Percentiles rank a stretch among this genome's conserved stretches.
Conservation (phyloP, 257 asterid genomes). For the Avicennia marina region DNA sequence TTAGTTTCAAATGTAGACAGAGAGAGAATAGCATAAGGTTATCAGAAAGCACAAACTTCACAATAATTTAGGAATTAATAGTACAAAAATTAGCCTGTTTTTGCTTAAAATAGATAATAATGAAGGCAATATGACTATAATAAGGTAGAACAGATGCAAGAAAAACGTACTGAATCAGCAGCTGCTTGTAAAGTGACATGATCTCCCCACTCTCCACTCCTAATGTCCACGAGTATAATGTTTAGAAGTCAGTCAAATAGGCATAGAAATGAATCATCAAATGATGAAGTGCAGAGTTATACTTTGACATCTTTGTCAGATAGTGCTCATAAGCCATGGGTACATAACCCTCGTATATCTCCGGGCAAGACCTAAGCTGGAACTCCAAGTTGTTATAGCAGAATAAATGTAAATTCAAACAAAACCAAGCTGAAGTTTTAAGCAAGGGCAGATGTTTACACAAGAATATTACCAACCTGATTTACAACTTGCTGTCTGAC, state of each 20-base stretch:
- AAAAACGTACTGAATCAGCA: slow-evolving; percentile 75
- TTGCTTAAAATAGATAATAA: neutral
- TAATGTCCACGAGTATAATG: slow-evolving; percentile 25
- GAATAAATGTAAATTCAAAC: slow-evolving; percentile 19
- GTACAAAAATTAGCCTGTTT: too few species aligned
- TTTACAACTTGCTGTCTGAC: slow-evolving; percentile 85
- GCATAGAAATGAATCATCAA: slow-evolving; percentile 18
- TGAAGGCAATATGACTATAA: neutral
- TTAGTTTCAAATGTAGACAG: too few species aligned
- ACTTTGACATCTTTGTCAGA: slow-evolving; percentile 83
- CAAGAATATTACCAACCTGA: slow-evolving; percentile 56
- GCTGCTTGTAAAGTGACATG: slow-evolving; percentile 98
- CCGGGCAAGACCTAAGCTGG: slow-evolving; percentile 78
- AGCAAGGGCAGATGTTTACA: neutral
- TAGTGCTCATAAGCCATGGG: slow-evolving; percentile 87
- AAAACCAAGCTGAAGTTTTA: slow-evolving; percentile 9
- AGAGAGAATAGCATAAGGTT: too few species aligned
- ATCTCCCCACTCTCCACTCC: slow-evolving; percentile 99
- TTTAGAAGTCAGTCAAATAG: slow-evolving; percentile 20
- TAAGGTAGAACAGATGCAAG: slow-evolving; percentile 4
- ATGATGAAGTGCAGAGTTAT: slow-evolving; percentile 24
- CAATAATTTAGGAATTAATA: too few species aligned
- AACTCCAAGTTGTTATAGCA: slow-evolving; percentile 23
- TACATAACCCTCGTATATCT: slow-evolving; percentile 83
- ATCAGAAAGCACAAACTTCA: too few species aligned